These are phyloP conservation scores for Clarireedia hainanense DNA, from an alignment of 2,329 filamentous ascomycete genomes.

Conservation along the genomic window DNA sequence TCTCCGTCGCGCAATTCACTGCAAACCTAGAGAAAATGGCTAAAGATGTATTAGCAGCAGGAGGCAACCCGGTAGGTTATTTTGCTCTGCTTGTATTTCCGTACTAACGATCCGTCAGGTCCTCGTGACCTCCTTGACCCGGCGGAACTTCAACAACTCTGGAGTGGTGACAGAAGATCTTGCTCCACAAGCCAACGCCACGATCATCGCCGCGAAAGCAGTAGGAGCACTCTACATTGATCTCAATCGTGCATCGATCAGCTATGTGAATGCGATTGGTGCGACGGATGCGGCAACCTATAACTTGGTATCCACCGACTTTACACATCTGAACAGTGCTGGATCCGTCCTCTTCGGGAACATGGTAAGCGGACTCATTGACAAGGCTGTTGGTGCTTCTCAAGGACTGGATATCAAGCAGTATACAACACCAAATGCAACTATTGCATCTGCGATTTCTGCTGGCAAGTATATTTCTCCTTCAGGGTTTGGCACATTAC, in stretches of 20 bases:
- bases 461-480: not conserved
- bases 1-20: constrained; percentile 34
- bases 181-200: constrained; percentile 31
- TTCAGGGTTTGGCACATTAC: constrained; percentile 1
- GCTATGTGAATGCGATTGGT: constrained; percentile 40
- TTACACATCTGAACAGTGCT: constrained; percentile 39
- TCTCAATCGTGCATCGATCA: constrained; percentile 36
- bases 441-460: not conserved
- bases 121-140: constrained; percentile 39
- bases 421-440: not conserved
- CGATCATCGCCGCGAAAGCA: constrained; percentile 33
- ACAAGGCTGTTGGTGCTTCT: not conserved
- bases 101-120: constrained; percentile 21
- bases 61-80: constrained; percentile 23
- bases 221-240: constrained; percentile 33
- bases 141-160: constrained; percentile 34
- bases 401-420: not conserved
- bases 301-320: constrained; percentile 37
- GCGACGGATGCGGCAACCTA: constrained; percentile 34
- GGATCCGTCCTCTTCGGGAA: constrained; percentile 39
- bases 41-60: constrained; percentile 24
- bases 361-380: constrained; percentile 36
- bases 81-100: not conserved
- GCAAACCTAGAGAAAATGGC: constrained; percentile 35
- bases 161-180: constrained; percentile 35